Evolutionary conservation across 768 basidiomycete genomes (phyloP), one percentile per base, ranked within the genome.

Genomic region (Pleurotus citrinopileatus): DNA sequence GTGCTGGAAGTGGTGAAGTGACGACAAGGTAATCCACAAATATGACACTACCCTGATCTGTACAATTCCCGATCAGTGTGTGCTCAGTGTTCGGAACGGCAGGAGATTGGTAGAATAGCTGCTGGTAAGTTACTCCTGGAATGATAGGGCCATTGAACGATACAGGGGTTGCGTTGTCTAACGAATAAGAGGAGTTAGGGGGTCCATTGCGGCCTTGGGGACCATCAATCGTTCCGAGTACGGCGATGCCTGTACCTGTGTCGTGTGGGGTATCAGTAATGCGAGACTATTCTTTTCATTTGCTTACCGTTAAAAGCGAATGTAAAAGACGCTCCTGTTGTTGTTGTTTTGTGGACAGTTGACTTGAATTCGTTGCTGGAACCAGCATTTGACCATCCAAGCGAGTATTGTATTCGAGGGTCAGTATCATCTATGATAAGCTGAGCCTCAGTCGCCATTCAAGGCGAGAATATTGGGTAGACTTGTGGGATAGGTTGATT

Each of bases 81-180:
- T 53, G 52, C n/a, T 42, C 40, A 15, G 17, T 43, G 34, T 53
- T 43, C 8, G 37, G 38, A 12, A 53, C 13, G 23, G 8, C 23
- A 2, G 52, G 38, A 2, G 52, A 53, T 17, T 53, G 52, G 23
- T 42, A 53, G 26, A 53, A 53, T 19, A 53, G 8, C 42, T 53
- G 52, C 29, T 53, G 52, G 38, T 42, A 53, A 13, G n/a, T 7
- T 23, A 32, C 25, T 13, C 23, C 20, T 26, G 9, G 52, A 25
- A 36, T 17, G 9, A 15, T 34, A 23, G 40, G 15, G 25, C 42
- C 42, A 4, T 17, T 9, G 28, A 23, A 47, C 15, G n/a, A 19
- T 15, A 42, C 26, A n/a, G 27, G 22, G 12, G 22, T 42, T 23
- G 52, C 34, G 27, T 17, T 12, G 23, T 53, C 52, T 17, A 53